phyloP scores from a whole-genome alignment of 2,329 filamentous ascomycete species.

The Lasiodiplodia citricola region DNA sequence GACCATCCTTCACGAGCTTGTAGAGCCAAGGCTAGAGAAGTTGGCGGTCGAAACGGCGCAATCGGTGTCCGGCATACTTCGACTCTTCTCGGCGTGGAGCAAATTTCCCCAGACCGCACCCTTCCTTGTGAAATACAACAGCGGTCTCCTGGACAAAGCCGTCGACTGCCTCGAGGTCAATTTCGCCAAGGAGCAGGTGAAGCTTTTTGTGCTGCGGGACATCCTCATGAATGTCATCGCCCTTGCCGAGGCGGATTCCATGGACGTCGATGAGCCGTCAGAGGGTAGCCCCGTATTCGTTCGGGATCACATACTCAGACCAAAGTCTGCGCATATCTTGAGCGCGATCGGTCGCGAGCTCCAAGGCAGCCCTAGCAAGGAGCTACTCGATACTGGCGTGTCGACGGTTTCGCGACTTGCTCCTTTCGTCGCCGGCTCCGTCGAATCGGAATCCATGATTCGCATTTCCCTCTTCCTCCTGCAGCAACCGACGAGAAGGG shows the following conservation, averaged over 20 bases:
- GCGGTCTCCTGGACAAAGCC: conserved; percentile 68
- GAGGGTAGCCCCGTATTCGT: conserved; percentile 35
- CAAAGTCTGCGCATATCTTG: conserved; percentile 72
- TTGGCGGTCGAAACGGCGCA: conserved; percentile 87
- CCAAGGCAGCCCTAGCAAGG: conserved; percentile 67
- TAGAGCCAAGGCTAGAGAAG: conserved; percentile 77
- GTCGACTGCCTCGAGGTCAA: conserved; percentile 73
- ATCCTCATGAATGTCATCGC: conserved; percentile 65
- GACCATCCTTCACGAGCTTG: conserved; percentile 73
- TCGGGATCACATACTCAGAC: conserved; percentile 65
- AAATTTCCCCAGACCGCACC: conserved; percentile 67
- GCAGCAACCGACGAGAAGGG: conserved; percentile 80
- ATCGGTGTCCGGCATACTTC: conserved; percentile 81
- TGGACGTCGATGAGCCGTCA: conserved; percentile 53
- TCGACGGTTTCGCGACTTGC: conserved; percentile 73
- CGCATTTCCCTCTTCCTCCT: conserved; percentile 81
- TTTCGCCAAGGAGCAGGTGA: conserved; percentile 85
- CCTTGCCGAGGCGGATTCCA: conserved; percentile 59
- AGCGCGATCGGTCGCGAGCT: conserved; percentile 56
- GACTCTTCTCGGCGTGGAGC: conserved; percentile 82
- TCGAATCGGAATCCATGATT: conserved; percentile 76
- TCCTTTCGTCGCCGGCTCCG: conserved; percentile 52
- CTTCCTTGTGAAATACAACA: conserved; percentile 70
- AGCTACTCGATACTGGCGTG: conserved; percentile 79
- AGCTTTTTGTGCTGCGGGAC: conserved; percentile 74